Base-by-base conservation (phyloP, 2,329 filamentous ascomycete genomes). In the Cladophialophora chaetospira region DNA sequence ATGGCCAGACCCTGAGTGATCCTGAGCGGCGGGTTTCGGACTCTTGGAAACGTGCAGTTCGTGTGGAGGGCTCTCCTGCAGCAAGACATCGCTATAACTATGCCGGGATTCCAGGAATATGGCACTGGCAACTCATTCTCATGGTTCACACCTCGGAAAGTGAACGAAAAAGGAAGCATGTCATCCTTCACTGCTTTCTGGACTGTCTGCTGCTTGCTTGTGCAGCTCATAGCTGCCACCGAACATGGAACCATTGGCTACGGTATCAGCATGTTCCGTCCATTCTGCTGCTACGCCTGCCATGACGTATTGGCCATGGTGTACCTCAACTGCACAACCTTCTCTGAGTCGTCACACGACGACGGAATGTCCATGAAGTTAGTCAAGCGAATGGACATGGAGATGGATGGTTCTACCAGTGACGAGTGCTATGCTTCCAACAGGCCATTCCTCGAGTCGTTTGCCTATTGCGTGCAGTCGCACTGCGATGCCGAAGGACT, bases 391-490 rank as follows among this genome's bases (percentile, higher is more conserved):
- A 64, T 63, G 62, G 60, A 59, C 19, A 67, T 65, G 64, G 60
- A 56, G 3, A 36, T 36, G 15, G 35, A 10, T 13, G 53, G 45
- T 29, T 52, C 48, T 8, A 68, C 67, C 9, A 61, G 49, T 9
- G 57, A 63, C 13, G 62, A 68, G 35, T 72, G 70, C 63, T 68
- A 68, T 42, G 69, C 69, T 19, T 63, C 55, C 36, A 62, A 68
- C 49, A 44, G 60, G 19, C 40, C 62, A 1, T 72, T 63, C 50
- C 61, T 71, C 3, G 57, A 65, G 35, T 68, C 66, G 1, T 57
- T 72, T 3, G 65, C 69, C 3, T 68, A 65, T 36, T 72, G 70
- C 51, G 62, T 71, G 26, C 52, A 61, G 0, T 43, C 53, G 4
- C 64, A 63, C 17, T 72, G 70, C 53, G 57, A 65, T 23, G 42